Evolutionary conservation across 2,329 filamentous ascomycete species (phyloP).

Genomic region (Monilinia fructicola): DNA sequence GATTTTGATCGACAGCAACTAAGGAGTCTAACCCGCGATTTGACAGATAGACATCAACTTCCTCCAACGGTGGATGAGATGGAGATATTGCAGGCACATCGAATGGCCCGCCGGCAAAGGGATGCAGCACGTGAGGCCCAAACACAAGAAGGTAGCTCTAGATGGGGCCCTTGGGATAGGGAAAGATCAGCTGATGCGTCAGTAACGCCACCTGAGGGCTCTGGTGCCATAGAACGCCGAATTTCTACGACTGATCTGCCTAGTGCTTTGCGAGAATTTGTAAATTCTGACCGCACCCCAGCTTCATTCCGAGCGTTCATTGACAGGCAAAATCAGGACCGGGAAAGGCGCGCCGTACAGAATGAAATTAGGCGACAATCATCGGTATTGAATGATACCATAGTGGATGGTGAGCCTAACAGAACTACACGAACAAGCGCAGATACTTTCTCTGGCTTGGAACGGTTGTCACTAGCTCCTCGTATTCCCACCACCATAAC

Average conservation of each 20-base stretch:
- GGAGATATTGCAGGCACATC: constrained; percentile 56
- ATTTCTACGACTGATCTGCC: constrained; percentile 34
- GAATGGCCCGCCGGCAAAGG: constrained; percentile 51
- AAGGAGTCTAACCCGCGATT: constrained; percentile 32
- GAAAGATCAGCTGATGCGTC: constrained; percentile 25
- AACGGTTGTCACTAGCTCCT: constrained; percentile 33
- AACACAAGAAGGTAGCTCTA: constrained; percentile 28
- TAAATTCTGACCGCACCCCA: constrained; percentile 36
- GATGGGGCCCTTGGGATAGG: constrained; percentile 27
- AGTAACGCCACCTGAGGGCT: constrained; percentile 22
- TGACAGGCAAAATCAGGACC: constrained; percentile 41
- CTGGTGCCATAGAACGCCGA: constrained; percentile 29
- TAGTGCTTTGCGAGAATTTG: constrained; percentile 38
- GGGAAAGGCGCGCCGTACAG: constrained; percentile 33
- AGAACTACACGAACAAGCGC: constrained; percentile 26
- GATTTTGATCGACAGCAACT: constrained; percentile 37
- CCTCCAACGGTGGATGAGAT: constrained; percentile 56
- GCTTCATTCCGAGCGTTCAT: constrained; percentile 40
- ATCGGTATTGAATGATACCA: constrained; percentile 34
- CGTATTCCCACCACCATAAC: constrained; percentile 35
- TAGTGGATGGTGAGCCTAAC: constrained; percentile 28
- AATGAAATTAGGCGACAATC: constrained; percentile 36
- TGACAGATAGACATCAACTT: constrained; percentile 49
- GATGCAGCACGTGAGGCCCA: constrained; percentile 32
- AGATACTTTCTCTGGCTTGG: constrained; percentile 35